phyloP scores from a whole-genome alignment of 176 grass and related monocot species.

The Phragmites australis region DNA sequence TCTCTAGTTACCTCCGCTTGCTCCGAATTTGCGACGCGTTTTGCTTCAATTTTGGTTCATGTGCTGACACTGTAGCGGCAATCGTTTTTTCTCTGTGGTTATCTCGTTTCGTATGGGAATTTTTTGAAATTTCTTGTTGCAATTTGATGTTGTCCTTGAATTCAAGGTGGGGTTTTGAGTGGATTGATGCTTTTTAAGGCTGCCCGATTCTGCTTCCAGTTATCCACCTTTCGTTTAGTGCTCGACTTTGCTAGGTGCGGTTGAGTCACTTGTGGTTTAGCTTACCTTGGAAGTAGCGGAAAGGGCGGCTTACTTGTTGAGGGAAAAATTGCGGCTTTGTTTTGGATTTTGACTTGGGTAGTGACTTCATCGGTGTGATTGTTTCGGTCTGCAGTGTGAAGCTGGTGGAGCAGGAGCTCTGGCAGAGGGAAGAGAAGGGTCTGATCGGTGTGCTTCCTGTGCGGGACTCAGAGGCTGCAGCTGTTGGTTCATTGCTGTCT shows the following conservation, averaged over 20 bases:
- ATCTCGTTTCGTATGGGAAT: neutral
- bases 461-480: constrained; percentile 59
- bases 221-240: neutral
- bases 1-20: neutral
- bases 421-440: constrained; percentile 94
- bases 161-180: neutral
- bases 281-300: neutral
- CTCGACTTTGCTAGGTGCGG: constrained; percentile 16
- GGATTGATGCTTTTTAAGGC: constrained; percentile 4
- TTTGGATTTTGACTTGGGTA: constrained; percentile 21
- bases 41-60: neutral
- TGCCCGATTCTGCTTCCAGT: constrained; percentile 19
- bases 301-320: neutral
- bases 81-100: neutral
- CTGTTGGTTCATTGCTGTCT: constrained; percentile 75
- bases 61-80: neutral
- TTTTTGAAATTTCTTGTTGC: neutral
- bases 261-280: neutral
- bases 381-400: constrained; percentile 68
- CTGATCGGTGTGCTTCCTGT: constrained; percentile 97
- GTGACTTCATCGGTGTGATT: constrained; percentile 7
- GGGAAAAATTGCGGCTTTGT: neutral
- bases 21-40: neutral
- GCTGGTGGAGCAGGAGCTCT: constrained; percentile 96
- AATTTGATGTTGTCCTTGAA: constrained; percentile 25